Base-by-base conservation (phyloP, 805 yeast species). In the Zygoascus bituminiphila region DNA sequence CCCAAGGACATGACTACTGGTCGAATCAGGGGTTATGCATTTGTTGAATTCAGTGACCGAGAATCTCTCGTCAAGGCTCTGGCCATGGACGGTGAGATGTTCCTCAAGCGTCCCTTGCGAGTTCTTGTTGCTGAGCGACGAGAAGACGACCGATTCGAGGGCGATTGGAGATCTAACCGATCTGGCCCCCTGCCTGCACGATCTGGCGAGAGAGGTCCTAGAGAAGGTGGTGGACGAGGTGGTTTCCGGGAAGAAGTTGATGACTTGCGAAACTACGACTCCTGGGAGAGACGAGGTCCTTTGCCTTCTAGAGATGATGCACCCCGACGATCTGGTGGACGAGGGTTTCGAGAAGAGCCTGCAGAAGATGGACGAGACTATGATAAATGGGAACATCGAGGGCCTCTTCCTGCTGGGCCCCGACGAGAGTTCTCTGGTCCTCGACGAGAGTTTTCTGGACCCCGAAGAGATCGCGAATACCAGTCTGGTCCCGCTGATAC, bases 1-100 rank as follows among this genome's bases (percentile, higher is more conserved):
- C 95, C 96, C 56, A 76, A 71, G 61, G 95, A 85, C 66, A 59
- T 64, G 58, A 75, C 69, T 53, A 77, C 81, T 50, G 81, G 85
- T 33, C 78, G 81, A 61, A 74, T 85, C 75, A 82, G 84, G 59
- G 96, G 96, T 39, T 85, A 81, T 62, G 97, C 94, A 22, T 89
- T 87, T 64, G 84, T 91, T 51, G 95, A 89, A 65, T 93, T 79
- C 60, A 88, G 79, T 63, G 77, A 85, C 52, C 83, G 81, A 61
- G 95, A 85, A 52, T 84, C 84, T 57, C 75, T 91, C 60, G 82
- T 74, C 49, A 75, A 76, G 54, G 93, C 97, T 42, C 68, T 91
- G 57, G 78, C 78, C 50, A 78, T 81, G 62, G 74, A 86, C 60
- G 86, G 86, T 66, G 81, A 79, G 57, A 71, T 78, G 51, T 83